Evolutionary conservation across 2,329 filamentous ascomycete species (phyloP).

Genomic region (Alternaria panax): DNA sequence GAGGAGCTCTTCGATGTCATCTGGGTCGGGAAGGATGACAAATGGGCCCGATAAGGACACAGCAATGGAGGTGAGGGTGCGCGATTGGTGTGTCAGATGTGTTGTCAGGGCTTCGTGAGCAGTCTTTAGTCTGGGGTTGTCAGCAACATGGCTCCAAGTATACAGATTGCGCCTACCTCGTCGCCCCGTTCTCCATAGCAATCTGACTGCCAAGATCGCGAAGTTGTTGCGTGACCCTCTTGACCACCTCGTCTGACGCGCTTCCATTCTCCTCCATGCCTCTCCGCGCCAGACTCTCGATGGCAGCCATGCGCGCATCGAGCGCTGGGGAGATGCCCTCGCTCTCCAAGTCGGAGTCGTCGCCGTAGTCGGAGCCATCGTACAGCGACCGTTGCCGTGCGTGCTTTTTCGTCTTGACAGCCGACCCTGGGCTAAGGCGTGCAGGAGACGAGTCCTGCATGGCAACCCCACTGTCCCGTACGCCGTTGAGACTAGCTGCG

Average conservation of each 20-base stretch:
- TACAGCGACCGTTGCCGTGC: constrained; percentile 61
- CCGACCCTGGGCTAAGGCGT: constrained; percentile 51
- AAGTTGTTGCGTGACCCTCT: constrained; percentile 72
- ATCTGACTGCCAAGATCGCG: constrained; percentile 77
- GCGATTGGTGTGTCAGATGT: constrained; percentile 77
- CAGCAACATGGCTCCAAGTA: constrained; percentile 12
- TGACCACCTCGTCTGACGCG: constrained; percentile 70
- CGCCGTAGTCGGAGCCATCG: constrained; percentile 77
- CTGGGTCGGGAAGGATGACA: constrained; percentile 67
- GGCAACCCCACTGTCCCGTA: constrained; percentile 57
- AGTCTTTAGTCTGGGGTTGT: constrained; percentile 69
- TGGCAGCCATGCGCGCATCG: constrained; percentile 73
- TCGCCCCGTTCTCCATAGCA: constrained; percentile 74
- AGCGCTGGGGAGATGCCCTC: constrained; percentile 72
- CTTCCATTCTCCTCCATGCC: constrained; percentile 72
- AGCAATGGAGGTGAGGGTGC: constrained; percentile 75
- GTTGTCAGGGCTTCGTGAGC: constrained; percentile 77
- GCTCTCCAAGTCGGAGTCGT: constrained; percentile 72
- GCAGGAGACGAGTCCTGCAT: constrained; percentile 51
- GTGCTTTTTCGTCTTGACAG: constrained; percentile 46
- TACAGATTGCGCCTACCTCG: constrained; percentile 61
- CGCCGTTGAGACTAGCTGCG: constrained; percentile 39
- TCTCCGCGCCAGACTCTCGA: constrained; percentile 71
- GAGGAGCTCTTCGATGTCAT: constrained; percentile 72
- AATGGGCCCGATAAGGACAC: constrained; percentile 76